Base-by-base conservation (phyloP, 805 yeast species). In the Candida sphagnicola region DNA sequence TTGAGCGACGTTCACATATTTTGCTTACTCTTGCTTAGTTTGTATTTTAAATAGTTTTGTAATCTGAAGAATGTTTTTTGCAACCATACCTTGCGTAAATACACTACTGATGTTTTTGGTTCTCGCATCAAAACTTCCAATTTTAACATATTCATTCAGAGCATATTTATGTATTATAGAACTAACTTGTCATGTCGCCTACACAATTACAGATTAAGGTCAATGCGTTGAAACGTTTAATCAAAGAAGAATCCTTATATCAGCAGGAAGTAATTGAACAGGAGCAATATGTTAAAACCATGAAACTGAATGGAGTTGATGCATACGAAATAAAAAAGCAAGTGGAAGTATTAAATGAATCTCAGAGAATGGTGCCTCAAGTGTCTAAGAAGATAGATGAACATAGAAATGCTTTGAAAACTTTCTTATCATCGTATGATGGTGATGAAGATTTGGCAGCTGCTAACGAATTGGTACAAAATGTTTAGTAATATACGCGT, bases 181-280 rank as follows among this genome's bases (percentile, higher is more conserved):
- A n/a, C 24, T 21, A 21, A 6, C 6, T 10, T 13, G 12, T 36
- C 54, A 83, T 83, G 85, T 71, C 87, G 2, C 93, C 91, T 21
- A 67, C 86, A 2, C 78, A 72, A 43, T 61, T 85, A 29, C 85
- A 82, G 50, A 84, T 87, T 56, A 85, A 85, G 49, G 70, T 75
- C 26, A 77, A 74, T 41, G 89, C 95, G 1, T 66, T 87, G 36
- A 71, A 74, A 43, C 70, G 95, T 44, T 65, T 88, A 12, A 50
- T 80, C 28, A 84, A 84, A 47, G 95, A 88, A 54, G 80, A 80
- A 44, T 53, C 53, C 10, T 65, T 77, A 24, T 87, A 86, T 54
- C 63, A 70, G 18, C 65, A 71, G 39, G 95, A 86, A 50, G 66
- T 75, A 26, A 56, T 56, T 12, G 81, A 78, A 34, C 84, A 82